These are phyloP conservation scores for Cutaneotrichosporon dermatis DNA, from an alignment of 1,284 basidiomycete species.

Conservation along the genomic window DNA sequence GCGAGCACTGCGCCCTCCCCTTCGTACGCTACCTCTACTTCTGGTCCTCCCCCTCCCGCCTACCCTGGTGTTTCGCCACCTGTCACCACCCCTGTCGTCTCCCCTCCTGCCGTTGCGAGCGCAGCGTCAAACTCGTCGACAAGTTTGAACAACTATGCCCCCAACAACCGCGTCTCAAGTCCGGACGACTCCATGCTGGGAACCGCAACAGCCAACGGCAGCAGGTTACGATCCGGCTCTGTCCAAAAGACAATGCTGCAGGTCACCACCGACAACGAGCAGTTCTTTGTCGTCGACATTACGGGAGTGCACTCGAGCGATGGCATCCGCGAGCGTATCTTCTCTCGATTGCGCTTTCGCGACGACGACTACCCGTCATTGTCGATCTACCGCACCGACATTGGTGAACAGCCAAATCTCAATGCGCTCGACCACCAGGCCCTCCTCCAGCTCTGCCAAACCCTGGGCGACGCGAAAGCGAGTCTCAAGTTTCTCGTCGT, in stretches of 20 bases:
- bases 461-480: slow-evolving; percentile 67
- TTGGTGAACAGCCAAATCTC: slow-evolving; percentile 68
- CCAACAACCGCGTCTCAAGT: slow-evolving; percentile 23
- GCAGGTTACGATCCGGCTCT: slow-evolving; percentile 21
- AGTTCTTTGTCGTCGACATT: slow-evolving; percentile 72
- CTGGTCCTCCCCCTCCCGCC: slow-evolving; percentile 7
- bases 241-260: slow-evolving; percentile 31
- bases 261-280: slow-evolving; percentile 77
- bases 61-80: slow-evolving; percentile 2
- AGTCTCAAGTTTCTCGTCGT: slow-evolving; percentile 72
- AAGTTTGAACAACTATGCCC: neutral
- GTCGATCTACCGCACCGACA: slow-evolving; percentile 79
- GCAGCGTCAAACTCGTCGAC: slow-evolving; percentile 4
- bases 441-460: slow-evolving; percentile 66
- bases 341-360: slow-evolving; percentile 75
- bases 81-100: slow-evolving; percentile 9
- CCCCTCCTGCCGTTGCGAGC: neutral
- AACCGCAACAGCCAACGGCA: neutral
- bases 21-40: neutral
- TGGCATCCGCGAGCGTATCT: slow-evolving; percentile 76
- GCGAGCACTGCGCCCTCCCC: slow-evolving; percentile 10
- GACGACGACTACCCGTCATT: slow-evolving; percentile 74
- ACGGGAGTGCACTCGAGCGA: slow-evolving; percentile 63
- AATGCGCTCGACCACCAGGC: slow-evolving; percentile 64
- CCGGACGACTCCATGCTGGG: slow-evolving; percentile 31